Base-by-base conservation (phyloP, 2,329 filamentous ascomycete genomes). In the Rhynchosporium agropyri region DNA sequence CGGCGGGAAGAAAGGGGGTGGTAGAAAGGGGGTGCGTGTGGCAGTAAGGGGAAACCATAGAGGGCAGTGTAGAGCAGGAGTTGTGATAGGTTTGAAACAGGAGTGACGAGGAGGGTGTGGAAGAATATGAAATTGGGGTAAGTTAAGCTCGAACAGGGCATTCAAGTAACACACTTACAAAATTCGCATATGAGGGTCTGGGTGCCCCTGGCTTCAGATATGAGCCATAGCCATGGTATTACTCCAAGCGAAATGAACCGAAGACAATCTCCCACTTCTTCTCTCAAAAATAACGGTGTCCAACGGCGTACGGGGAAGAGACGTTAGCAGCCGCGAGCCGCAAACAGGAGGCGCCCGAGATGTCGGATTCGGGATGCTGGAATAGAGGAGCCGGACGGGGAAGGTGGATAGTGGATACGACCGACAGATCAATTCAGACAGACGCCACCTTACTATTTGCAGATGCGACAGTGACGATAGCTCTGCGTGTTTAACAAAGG, bases 231-330 rank as follows among this genome's bases (percentile, higher is more conserved):
- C 38, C 33, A 31, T 58, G 33, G 55, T 42, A 50, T 55, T 45
- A 8, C 26, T 6, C 33, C 45, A 62, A 62, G 63, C 63, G 63
- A 65, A 57, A 65, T 65, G 56, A 29, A 28, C 33, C 42, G 45
- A 38, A 65, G 56, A 65, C 63, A 65, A 42, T 46, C 26, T 31
- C 45, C 31, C 50, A 5, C n/a, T 50, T 36, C 29, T 49, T 40
- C 38, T 36, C 12, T 33, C 26, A 29, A 36, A 36, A 36, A 10
- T 33, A 53, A n/a, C 45, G 48, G 40, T 46, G 50, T 33, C 45
- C 43, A 33, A 50, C 51, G 43, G 43, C 26, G 51, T 38, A 63
- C 61, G 61, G 57, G 57, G 61, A 63, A 57, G 59, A 40, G 51
- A 51, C 31, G 13, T 56, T 40, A 40, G 38, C 33, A 12, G 29